These are phyloP conservation scores for Trametes punicea DNA, from an alignment of 768 basidiomycete genomes.

Conservation along the genomic window DNA sequence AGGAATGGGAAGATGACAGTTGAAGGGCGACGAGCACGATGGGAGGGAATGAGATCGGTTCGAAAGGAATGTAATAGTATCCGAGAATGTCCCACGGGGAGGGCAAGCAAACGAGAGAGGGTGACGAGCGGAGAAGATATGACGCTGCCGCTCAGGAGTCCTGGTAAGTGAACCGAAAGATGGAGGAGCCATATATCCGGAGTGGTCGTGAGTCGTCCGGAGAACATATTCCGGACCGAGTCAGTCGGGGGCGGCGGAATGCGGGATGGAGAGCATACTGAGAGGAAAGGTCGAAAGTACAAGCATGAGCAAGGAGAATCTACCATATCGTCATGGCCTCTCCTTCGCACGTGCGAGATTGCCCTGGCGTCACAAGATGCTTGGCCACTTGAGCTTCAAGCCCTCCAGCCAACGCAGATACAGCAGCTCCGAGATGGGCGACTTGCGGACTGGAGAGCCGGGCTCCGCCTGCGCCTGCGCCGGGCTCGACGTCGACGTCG, in stretches of 20 bases:
- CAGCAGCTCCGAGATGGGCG: constrained; percentile 92
- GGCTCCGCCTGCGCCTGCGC: constrained; percentile 36
- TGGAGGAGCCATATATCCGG: neutral
- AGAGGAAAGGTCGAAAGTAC: neutral
- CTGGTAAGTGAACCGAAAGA: neutral
- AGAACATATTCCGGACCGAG: neutral
- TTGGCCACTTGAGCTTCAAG: constrained; percentile 87
- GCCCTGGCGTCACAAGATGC: constrained; percentile 39
- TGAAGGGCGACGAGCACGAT: neutral
- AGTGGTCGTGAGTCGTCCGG: neutral
- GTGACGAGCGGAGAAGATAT: neutral
- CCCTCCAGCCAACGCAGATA: constrained; percentile 98
- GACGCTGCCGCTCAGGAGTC: constrained; percentile 4
- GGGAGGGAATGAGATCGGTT: neutral
- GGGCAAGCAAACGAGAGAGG: neutral
- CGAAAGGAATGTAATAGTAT: constrained; percentile 1
- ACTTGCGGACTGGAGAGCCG: constrained; percentile 52
- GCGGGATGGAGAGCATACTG: too few species aligned
- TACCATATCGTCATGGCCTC: neutral
- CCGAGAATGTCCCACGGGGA: constrained; percentile 9
- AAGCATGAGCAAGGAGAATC: neutral
- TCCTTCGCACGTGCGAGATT: neutral
- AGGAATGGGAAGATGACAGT: neutral
- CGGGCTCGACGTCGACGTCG: constrained; percentile 32
- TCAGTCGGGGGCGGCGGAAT: neutral